A percentile compares a stretch with the other conserved stretches of the same genome.
These are phyloP conservation scores for Monosporascus sp. DNA, from an alignment of 2,329 filamentous ascomycete genomes.

Conservation along the genomic window DNA sequence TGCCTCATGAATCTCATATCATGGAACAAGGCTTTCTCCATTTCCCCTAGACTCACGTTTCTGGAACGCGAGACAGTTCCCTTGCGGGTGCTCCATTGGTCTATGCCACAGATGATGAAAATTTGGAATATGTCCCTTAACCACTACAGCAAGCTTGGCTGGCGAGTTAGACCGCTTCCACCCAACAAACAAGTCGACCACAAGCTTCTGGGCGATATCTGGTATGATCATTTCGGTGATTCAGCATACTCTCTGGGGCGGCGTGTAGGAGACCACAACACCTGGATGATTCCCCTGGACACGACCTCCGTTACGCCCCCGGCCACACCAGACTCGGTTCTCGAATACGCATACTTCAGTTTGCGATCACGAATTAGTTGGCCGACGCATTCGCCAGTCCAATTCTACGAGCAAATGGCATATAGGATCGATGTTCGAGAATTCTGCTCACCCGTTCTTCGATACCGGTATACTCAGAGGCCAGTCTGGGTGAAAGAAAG, in stretches of 20 bases:
- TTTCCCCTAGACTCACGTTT: not conserved
- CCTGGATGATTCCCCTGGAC: not conserved
- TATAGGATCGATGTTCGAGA: not conserved
- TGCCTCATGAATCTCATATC: not conserved
- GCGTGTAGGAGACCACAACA: not conserved
- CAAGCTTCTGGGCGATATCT: not conserved
- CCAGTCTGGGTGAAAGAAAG: no score
- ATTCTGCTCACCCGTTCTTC: constrained; percentile 4
- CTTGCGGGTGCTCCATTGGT: not conserved
- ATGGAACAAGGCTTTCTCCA: not conserved
- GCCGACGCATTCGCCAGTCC: not conserved
- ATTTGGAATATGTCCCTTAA: no score
- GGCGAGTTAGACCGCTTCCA: not conserved
- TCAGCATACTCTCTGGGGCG: not conserved
- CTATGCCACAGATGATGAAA: no score
- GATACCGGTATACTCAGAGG: constrained; percentile 4
- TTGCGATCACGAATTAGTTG: not conserved
- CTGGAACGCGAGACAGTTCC: not conserved
- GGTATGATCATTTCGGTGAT: not conserved
- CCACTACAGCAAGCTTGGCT: not conserved
- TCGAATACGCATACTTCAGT: constrained; percentile 5
- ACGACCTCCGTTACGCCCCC: constrained; percentile 1
- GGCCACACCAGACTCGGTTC: constrained; percentile 4
- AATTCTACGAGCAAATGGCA: not conserved
- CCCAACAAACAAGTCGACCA: not conserved